phyloP scores from a whole-genome alignment of 441 rosid genomes.

The Jatropha podagrica region DNA sequence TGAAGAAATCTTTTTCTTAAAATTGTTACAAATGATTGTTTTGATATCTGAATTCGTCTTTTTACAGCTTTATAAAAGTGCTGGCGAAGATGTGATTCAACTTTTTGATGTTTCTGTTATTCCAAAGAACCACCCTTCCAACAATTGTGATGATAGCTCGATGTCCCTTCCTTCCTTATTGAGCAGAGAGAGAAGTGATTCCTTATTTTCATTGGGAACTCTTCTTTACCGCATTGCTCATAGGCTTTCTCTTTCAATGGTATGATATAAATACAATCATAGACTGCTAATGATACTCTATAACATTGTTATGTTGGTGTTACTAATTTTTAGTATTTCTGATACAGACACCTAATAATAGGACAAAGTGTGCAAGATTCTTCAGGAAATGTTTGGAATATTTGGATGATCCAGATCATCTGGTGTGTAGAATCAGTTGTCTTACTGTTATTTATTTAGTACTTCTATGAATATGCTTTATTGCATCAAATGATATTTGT shows the following conservation, averaged over 20 bases:
- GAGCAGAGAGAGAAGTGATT: slow-evolving; percentile 65
- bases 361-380: slow-evolving; percentile 79
- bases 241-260: slow-evolving; percentile 88
- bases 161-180: slow-evolving; percentile 58
- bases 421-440: slow-evolving; percentile 43
- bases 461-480: neutral
- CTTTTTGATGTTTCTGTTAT: slow-evolving; percentile 89
- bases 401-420: slow-evolving; percentile 79
- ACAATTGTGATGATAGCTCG: slow-evolving; percentile 49
- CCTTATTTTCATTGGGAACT: slow-evolving; percentile 80
- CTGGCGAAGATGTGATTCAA: slow-evolving; percentile 93
- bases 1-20: slow-evolving; percentile 1
- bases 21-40: slow-evolving; percentile 9
- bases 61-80: slow-evolving; percentile 82
- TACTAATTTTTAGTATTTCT: slow-evolving; percentile 26
- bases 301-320: slow-evolving; percentile 11
- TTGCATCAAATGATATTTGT: slow-evolving; percentile 18
- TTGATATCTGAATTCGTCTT: slow-evolving; percentile 15
- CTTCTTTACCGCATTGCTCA: slow-evolving; percentile 94
- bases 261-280: slow-evolving; percentile 33
- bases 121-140: slow-evolving; percentile 62
- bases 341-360: slow-evolving; percentile 64
- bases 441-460: slow-evolving; percentile 11
- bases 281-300: slow-evolving; percentile 8
- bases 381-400: slow-evolving; percentile 79